These are phyloP conservation scores for Magnolia changhungtana DNA, from an alignment of 164 flowering plant genomes.

Conservation along the genomic window DNA sequence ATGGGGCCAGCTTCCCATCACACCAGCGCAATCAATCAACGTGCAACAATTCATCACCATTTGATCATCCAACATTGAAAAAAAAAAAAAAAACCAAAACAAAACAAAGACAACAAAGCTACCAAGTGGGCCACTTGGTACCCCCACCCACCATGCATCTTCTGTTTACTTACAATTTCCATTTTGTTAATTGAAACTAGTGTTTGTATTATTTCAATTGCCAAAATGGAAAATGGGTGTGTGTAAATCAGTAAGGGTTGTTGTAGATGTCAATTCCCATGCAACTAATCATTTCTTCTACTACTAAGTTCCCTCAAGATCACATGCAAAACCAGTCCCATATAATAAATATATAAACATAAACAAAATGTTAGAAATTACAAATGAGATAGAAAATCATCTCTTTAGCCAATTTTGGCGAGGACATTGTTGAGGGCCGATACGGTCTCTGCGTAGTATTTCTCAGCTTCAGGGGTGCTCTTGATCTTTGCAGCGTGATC, in stretches of 20 bases:
- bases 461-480: slow-evolving; percentile 76
- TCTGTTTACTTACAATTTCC: too few species aligned
- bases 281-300: not conserved
- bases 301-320: not conserved
- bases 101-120: too few species aligned
- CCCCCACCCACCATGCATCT: too few species aligned
- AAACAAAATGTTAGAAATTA: not conserved
- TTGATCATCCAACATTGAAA: too few species aligned
- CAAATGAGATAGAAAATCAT: not conserved
- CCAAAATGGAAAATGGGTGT: not conserved
- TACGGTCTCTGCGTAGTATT: slow-evolving; percentile 70
- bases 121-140: too few species aligned
- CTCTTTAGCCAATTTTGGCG: slow-evolving; percentile 61
- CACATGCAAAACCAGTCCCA: slow-evolving; percentile 5
- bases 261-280: not conserved
- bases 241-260: not conserved
- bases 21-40: too few species aligned
- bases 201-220: not conserved
- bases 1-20: too few species aligned
- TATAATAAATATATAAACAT: not conserved
- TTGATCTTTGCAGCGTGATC: slow-evolving; percentile 91
- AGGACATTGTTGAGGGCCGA: slow-evolving; percentile 64
- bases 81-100: too few species aligned
- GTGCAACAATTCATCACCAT: too few species aligned
- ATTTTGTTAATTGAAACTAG: not conserved